phyloP scores from a whole-genome alignment of 2,329 filamentous ascomycete genomes.

The Cordyceps javanica region DNA sequence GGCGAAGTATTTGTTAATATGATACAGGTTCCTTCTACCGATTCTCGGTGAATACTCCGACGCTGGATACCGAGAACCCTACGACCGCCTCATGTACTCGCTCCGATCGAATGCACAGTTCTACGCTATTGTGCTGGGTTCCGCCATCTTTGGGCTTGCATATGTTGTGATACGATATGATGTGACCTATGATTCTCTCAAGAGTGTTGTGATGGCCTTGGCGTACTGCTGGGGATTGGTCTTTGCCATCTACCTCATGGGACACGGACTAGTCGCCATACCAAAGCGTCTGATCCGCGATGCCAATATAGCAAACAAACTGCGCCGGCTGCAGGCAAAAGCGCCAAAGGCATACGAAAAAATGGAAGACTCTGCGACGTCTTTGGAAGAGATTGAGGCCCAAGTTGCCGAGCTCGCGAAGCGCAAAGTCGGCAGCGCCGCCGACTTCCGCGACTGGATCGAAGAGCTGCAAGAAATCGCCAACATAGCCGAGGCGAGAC shows the following conservation, averaged over 20 bases:
- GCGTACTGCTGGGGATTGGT: conserved; percentile 91
- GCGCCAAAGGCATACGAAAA: conserved; percentile 82
- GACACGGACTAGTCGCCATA: conserved; percentile 88
- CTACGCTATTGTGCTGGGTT: conserved; percentile 70
- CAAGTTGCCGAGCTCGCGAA: conserved; percentile 74
- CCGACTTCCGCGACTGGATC: conserved; percentile 85
- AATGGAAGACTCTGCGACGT: conserved; percentile 75
- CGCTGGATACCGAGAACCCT: conserved; percentile 83
- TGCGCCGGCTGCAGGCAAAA: conserved; percentile 69
- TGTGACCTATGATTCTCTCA: conserved; percentile 65
- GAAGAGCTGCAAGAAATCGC: conserved; percentile 82
- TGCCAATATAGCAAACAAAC: conserved; percentile 65
- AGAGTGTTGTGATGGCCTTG: conserved; percentile 83
- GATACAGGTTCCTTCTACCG: conserved; percentile 73
- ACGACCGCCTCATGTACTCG: conserved; percentile 75
- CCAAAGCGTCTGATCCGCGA: conserved; percentile 75
- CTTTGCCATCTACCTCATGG: conserved; percentile 94
- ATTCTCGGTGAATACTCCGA: conserved; percentile 93
- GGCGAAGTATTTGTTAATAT: conserved; percentile 13
- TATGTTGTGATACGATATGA: conserved; percentile 80
- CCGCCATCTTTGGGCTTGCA: conserved; percentile 63
- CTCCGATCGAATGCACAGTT: conserved; percentile 84
- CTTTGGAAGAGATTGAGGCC: conserved; percentile 72
- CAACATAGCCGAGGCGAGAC: conserved; percentile 57
- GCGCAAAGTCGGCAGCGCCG: conserved; percentile 71